Conservation (phyloP, 1,139 yeast species). For the Protomyces arabidopsidicola region DNA sequence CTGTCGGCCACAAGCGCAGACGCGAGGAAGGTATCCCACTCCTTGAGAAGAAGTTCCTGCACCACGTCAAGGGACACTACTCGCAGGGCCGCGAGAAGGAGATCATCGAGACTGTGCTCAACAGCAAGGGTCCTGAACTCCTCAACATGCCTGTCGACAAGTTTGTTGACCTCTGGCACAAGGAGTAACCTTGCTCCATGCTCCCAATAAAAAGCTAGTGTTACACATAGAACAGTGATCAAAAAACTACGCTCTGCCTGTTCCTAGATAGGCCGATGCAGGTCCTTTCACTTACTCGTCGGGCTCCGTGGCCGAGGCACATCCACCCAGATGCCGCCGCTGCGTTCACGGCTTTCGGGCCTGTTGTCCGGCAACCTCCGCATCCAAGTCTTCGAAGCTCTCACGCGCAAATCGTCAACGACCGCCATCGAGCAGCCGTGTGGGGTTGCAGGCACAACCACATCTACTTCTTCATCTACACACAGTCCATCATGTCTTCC, state of each 20-base stretch:
- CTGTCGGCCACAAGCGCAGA: constrained; percentile 56
- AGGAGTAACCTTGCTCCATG: constrained; percentile 3
- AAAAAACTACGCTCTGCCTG: too few species aligned
- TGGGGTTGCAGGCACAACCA: too few species aligned
- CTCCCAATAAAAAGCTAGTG: not conserved
- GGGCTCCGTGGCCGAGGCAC: too few species aligned
- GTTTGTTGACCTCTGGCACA: constrained; percentile 27
- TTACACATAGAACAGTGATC: too few species aligned
- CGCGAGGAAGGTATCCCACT: constrained; percentile 58
- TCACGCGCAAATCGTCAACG: too few species aligned
- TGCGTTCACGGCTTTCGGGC: too few species aligned
- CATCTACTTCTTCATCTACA: not conserved
- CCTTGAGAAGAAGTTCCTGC: constrained; percentile 44
- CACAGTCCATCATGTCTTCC: not conserved
- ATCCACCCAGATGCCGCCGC: too few species aligned
- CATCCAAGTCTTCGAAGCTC: too few species aligned
- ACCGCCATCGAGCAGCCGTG: too few species aligned
- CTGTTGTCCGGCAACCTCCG: too few species aligned
- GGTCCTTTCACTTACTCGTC: too few species aligned
- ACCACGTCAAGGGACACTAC: constrained; percentile 25
- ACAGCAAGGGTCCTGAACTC: constrained; percentile 20
- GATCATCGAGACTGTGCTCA: constrained; percentile 24
- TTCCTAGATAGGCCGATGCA: too few species aligned
- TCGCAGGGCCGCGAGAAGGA: constrained; percentile 26
- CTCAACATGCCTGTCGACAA: constrained; percentile 23